phyloP scores from a whole-genome alignment of 805 yeast species.

The Lipomyces sp. region DNA sequence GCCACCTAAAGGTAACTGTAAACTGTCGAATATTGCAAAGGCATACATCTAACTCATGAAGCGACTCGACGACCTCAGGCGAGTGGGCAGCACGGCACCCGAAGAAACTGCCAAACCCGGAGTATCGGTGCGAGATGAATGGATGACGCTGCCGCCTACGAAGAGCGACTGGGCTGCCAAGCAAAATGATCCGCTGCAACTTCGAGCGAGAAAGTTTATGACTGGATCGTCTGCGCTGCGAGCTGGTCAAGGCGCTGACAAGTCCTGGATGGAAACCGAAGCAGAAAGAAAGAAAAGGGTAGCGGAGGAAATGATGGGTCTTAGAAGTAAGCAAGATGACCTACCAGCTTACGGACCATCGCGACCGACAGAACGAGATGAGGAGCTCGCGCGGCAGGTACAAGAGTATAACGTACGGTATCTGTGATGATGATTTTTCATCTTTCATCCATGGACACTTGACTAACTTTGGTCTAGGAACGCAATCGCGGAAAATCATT shows the following conservation, averaged over 20 bases:
- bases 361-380: conserved; percentile 15
- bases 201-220: conserved; percentile 31
- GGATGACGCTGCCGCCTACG: conserved; percentile 40
- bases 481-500: conserved; percentile 34
- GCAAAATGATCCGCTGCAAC: conserved; percentile 35
- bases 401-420: conserved; percentile 26
- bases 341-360: conserved; percentile 15
- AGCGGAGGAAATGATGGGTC: conserved; percentile 39
- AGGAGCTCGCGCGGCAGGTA: conserved; percentile 32
- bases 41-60: neutral
- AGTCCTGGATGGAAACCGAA: conserved; percentile 37
- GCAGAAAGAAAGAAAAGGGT: conserved; percentile 36
- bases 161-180: conserved; percentile 34
- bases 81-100: neutral
- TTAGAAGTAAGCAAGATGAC: conserved; percentile 18
- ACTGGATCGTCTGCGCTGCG: conserved; percentile 25
- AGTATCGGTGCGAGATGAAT: conserved; percentile 36
- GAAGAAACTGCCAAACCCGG: neutral
- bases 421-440: too few species aligned
- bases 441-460: neutral
- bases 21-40: neutral
- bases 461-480: conserved; percentile 16
- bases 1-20: neutral
- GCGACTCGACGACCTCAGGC: neutral
- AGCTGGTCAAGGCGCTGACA: conserved; percentile 17